Conservation (phyloP, 2,329 filamentous ascomycete species). For the Coniochaeta ligniaria region DNA sequence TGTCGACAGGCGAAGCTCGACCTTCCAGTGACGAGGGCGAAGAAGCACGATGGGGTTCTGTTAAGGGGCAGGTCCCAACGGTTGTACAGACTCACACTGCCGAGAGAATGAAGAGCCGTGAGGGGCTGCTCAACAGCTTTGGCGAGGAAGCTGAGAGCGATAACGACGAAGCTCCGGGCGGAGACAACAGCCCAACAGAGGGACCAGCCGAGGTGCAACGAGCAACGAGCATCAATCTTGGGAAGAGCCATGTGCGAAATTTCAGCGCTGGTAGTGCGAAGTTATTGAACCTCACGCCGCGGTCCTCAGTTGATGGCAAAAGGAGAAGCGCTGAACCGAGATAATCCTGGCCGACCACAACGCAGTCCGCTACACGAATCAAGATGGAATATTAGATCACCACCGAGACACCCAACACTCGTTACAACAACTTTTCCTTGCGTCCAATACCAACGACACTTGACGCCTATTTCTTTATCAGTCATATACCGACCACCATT, state of each 20-base stretch:
- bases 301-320: conserved; percentile 44
- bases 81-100: conserved; percentile 52
- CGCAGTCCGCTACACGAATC: not conserved
- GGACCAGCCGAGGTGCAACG: conserved; percentile 37
- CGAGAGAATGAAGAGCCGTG: conserved; percentile 42
- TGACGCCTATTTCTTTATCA: not conserved
- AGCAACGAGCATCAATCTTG: conserved; percentile 64
- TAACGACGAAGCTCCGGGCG: conserved; percentile 24
- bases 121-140: conserved; percentile 40
- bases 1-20: conserved; percentile 42
- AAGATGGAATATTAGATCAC: not conserved
- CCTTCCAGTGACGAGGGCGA: conserved; percentile 55
- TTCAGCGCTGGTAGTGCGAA: conserved; percentile 74
- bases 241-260: conserved; percentile 58
- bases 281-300: conserved; percentile 59
- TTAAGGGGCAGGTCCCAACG: conserved; percentile 38
- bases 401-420: conserved; percentile 6
- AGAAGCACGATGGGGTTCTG: conserved; percentile 40
- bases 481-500: conserved; percentile 13
- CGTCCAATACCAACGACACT: not conserved
- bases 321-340: conserved; percentile 18
- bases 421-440: conserved; percentile 10
- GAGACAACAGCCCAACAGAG: conserved; percentile 17
- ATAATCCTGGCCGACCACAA: not conserved
- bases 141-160: conserved; percentile 24